Percentiles rank a stretch among this genome's conserved stretches.
phyloP scores from a whole-genome alignment of 305 asterid genomes.

The Rubia peregrina region DNA sequence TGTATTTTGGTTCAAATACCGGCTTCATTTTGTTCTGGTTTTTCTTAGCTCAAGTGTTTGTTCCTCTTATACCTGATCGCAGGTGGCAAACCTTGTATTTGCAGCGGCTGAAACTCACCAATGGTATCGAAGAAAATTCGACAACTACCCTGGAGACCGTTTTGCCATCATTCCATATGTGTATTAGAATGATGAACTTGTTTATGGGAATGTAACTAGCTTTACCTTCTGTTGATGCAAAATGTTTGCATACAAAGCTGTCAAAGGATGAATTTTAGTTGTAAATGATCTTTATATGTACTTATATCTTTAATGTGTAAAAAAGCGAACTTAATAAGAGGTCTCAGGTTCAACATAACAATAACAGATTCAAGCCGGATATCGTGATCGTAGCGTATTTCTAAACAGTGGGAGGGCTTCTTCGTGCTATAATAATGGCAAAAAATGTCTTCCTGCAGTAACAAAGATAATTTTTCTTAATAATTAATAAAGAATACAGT shows the following conservation, averaged over 20 bases:
- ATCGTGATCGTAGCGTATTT: no score
- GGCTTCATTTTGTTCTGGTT: not conserved
- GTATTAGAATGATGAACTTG: slow-evolving; percentile 22
- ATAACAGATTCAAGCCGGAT: no score
- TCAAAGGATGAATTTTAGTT: not conserved
- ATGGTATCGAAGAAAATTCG: slow-evolving; percentile 74
- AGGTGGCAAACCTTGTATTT: slow-evolving; percentile 73
- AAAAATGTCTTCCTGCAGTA: no score
- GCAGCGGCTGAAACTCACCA: slow-evolving; percentile 72
- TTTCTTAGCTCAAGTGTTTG: not conserved
- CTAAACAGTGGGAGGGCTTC: no score
- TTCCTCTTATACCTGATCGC: slow-evolving; percentile 16
- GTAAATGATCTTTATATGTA: not conserved
- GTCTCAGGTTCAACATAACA: no score
- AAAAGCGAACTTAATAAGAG: no score
- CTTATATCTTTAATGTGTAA: no score
- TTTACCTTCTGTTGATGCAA: not conserved
- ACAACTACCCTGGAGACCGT: slow-evolving; percentile 62
- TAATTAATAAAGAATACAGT: no score
- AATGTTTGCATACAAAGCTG: not conserved
- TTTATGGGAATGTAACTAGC: not conserved
- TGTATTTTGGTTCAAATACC: not conserved
- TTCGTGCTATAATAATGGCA: no score
- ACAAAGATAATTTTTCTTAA: no score
- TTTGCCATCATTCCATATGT: slow-evolving; percentile 51